Conservation (phyloP, 495 filamentous ascomycete species). For the Sporormia fimetaria region DNA sequence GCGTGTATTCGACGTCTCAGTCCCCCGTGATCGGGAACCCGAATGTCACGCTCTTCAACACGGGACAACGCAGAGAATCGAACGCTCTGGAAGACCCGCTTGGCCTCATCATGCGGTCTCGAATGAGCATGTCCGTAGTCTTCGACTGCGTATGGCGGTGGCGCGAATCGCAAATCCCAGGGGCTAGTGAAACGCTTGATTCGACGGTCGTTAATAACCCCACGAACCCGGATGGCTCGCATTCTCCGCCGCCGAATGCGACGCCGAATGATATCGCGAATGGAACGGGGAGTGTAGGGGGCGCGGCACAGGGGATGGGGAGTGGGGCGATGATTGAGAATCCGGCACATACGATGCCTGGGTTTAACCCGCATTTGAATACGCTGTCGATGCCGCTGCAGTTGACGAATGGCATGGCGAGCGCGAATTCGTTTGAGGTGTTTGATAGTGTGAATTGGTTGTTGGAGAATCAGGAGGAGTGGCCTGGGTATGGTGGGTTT, state of each 20-base stretch:
- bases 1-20: no score
- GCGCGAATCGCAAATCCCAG: conserved; percentile 74
- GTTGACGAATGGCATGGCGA: conserved; percentile 37
- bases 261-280: no score
- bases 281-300: conserved; percentile 37
- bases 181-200: conserved; percentile 57
- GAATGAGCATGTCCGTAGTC: conserved; percentile 87
- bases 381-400: conserved; percentile 32
- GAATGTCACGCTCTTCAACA: conserved; percentile 13
- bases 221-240: conserved; percentile 67
- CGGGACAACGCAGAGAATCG: conserved; percentile 13
- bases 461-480: conserved; percentile 71
- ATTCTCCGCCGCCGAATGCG: conserved; percentile 38
- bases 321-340: conserved; percentile 17
- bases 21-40: conserved; percentile 17
- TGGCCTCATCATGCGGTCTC: conserved; percentile 74
- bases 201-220: conserved; percentile 68
- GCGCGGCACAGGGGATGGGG: conserved; percentile 2
- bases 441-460: conserved; percentile 89
- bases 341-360: conserved; percentile 16
- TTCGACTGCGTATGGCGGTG: conserved; percentile 91
- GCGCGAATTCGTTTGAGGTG: conserved; percentile 61
- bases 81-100: conserved; percentile 53
- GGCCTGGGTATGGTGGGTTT: conserved; percentile 29
- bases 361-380: conserved; percentile 37